Evolutionary conservation across 495 filamentous ascomycete genomes (phyloP).

Genomic region (Tuber borchii): DNA sequence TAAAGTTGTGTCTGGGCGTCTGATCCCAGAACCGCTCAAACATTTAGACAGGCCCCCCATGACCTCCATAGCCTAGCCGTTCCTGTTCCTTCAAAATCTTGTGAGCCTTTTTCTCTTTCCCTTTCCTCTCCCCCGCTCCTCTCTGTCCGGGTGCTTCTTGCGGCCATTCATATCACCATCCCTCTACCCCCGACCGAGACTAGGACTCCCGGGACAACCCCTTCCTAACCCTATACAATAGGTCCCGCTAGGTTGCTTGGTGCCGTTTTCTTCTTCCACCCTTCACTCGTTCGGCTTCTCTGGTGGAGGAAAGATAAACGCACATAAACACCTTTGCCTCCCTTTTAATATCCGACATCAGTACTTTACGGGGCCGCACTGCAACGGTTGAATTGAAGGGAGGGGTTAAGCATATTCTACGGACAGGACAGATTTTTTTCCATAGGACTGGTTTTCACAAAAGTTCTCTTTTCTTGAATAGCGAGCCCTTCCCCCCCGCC

Average conservation of each 20-base stretch:
- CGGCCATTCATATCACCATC: conserved; percentile 41
- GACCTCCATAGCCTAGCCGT: background rate
- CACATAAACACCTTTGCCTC: background rate
- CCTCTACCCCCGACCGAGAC: conserved; percentile 27
- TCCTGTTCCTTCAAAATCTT: conserved; percentile 16
- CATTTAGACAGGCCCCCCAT: background rate
- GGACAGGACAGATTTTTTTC: background rate
- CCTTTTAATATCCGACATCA: background rate
- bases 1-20: background rate
- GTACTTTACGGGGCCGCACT: background rate
- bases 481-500: conserved; percentile 21
- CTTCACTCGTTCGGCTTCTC: background rate
- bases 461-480: conserved; percentile 17
- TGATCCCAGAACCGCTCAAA: background rate
- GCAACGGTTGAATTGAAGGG: background rate
- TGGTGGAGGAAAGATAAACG: background rate
- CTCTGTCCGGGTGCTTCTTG: conserved; percentile 12
- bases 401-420: background rate
- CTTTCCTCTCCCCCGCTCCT: conserved; percentile 34
- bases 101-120: conserved; percentile 23
- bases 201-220: background rate
- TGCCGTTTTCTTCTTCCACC: background rate
- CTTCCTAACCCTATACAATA: background rate
- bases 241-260: background rate
- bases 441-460: background rate